Evolutionary conservation across 2,329 filamentous ascomycete genomes (phyloP).

Genomic region (Penicillium sp.): DNA sequence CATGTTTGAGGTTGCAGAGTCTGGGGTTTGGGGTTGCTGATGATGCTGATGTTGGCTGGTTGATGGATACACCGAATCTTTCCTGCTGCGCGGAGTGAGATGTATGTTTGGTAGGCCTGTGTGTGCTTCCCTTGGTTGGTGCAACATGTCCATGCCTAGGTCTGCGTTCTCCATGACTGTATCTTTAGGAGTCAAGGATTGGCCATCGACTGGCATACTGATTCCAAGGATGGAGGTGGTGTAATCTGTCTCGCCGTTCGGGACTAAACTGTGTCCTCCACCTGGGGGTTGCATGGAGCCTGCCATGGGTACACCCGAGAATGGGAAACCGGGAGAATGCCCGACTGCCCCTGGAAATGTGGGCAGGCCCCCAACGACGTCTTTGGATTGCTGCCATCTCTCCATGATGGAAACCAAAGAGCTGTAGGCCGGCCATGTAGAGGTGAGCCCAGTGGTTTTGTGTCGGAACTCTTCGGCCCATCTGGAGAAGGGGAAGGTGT

Average conservation of each 20-base stretch:
- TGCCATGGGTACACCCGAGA: slow-evolving; percentile 2
- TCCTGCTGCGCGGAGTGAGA: slow-evolving; percentile 17
- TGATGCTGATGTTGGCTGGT: slow-evolving; percentile 23
- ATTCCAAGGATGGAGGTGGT: slow-evolving; percentile 34
- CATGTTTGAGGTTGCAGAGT: slow-evolving; percentile 33
- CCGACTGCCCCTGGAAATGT: slow-evolving; percentile 9
- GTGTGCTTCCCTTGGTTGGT: slow-evolving; percentile 13
- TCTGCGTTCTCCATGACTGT: slow-evolving; percentile 32
- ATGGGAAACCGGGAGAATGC: background rate
- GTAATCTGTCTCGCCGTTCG: slow-evolving; percentile 23
- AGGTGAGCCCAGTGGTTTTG: slow-evolving; percentile 26
- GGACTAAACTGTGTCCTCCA: slow-evolving; percentile 10
- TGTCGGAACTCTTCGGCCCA: slow-evolving; percentile 38
- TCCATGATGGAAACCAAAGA: slow-evolving; percentile 32
- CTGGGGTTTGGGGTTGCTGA: slow-evolving; percentile 33
- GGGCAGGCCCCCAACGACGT: slow-evolving; percentile 10
- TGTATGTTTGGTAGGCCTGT: slow-evolving; percentile 22
- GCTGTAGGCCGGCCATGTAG: slow-evolving; percentile 38
- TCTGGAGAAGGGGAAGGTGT: slow-evolving; percentile 35
- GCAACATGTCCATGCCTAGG: slow-evolving; percentile 23
- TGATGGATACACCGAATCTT: slow-evolving; percentile 21
- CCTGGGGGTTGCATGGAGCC: slow-evolving; percentile 13
- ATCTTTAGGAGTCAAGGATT: slow-evolving; percentile 36
- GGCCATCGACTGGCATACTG: slow-evolving; percentile 33
- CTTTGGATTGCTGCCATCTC: slow-evolving; percentile 27